Conservation (phyloP, 2,329 filamentous ascomycete species). For the Trichoderma endophyticum region DNA sequence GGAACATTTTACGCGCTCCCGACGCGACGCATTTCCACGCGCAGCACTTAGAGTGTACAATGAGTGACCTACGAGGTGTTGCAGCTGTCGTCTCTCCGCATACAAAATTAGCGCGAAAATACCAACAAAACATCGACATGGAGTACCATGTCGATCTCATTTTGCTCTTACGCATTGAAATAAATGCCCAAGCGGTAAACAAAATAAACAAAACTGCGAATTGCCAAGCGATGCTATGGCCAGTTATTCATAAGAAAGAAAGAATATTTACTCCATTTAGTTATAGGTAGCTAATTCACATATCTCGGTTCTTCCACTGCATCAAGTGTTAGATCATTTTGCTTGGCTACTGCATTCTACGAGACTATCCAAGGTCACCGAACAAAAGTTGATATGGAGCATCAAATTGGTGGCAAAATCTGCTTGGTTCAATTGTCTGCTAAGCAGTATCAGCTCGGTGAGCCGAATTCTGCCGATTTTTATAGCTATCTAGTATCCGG, state of each 20-base stretch:
- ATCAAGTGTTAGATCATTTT: background rate
- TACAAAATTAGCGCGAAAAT: background rate
- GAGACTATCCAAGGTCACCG: background rate
- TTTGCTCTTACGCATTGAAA: background rate
- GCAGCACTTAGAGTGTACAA: slow-evolving; percentile 8
- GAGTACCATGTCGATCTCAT: background rate
- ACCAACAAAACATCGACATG: background rate
- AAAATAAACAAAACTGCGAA: background rate
- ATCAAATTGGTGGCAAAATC: slow-evolving; percentile 1
- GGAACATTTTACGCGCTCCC: slow-evolving; percentile 30
- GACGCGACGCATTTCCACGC: slow-evolving; percentile 28
- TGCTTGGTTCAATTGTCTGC: slow-evolving; percentile 4
- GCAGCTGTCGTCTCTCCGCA: background rate
- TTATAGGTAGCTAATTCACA: background rate
- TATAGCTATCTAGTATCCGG: slow-evolving; percentile 16
- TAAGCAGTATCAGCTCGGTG: background rate
- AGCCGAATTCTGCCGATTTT: slow-evolving; percentile 22
- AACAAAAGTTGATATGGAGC: background rate
- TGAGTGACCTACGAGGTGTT: background rate
- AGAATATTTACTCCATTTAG: background rate
- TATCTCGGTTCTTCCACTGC: background rate
- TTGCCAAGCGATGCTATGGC: background rate
- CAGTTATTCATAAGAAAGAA: background rate
- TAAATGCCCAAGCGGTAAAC: background rate
- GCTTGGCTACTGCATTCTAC: background rate